Evolutionary conservation across 1,284 basidiomycete genomes (phyloP).

Genomic region (Malassezia slooffiae): DNA sequence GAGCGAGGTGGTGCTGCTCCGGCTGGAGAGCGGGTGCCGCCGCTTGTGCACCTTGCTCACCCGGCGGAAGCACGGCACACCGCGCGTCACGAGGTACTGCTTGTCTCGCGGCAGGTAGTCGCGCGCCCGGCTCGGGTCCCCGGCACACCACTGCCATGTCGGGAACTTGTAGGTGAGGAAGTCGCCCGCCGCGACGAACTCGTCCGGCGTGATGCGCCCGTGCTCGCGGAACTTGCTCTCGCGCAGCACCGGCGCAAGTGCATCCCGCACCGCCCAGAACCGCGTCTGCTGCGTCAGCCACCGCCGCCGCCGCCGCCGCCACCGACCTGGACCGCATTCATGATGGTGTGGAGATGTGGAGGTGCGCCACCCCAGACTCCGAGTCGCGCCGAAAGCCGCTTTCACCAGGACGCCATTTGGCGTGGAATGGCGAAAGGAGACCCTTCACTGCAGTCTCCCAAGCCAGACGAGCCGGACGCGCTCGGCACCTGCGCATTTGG

Average conservation of each 20-base stretch:
- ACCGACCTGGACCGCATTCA: too few relatives aligned
- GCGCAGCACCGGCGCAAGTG: slow-evolving; percentile 86
- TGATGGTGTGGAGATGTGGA: too few relatives aligned
- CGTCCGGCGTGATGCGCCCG: slow-evolving; percentile 73
- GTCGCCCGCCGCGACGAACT: slow-evolving; percentile 44
- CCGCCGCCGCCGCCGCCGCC: too few relatives aligned
- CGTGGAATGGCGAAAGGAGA: too few relatives aligned
- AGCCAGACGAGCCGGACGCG: too few relatives aligned
- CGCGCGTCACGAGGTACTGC: slow-evolving; percentile 69
- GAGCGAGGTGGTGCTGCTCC: slow-evolving; percentile 22
- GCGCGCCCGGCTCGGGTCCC: slow-evolving; percentile 64
- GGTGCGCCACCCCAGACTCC: too few relatives aligned
- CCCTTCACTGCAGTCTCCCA: too few relatives aligned
- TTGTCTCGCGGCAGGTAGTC: slow-evolving; percentile 89
- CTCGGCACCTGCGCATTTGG: too few relatives aligned
- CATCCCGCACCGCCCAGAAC: slow-evolving; percentile 90
- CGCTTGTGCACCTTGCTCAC: slow-evolving; percentile 30
- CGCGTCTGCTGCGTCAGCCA: slow-evolving; percentile 53
- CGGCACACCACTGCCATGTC: slow-evolving; percentile 42
- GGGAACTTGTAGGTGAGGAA: slow-evolving; percentile 43
- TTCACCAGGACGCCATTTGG: too few relatives aligned
- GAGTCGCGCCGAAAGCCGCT: too few relatives aligned
- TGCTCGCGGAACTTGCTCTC: slow-evolving; percentile 99
- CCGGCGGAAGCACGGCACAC: slow-evolving; percentile 39
- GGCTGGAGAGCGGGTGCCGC: slow-evolving; percentile 11